Percentiles rank a stretch among this genome's conserved stretches.
Evolutionary conservation across 2,329 filamentous ascomycete genomes (phyloP).

Genomic region (Cucurbitaria berberidis): DNA sequence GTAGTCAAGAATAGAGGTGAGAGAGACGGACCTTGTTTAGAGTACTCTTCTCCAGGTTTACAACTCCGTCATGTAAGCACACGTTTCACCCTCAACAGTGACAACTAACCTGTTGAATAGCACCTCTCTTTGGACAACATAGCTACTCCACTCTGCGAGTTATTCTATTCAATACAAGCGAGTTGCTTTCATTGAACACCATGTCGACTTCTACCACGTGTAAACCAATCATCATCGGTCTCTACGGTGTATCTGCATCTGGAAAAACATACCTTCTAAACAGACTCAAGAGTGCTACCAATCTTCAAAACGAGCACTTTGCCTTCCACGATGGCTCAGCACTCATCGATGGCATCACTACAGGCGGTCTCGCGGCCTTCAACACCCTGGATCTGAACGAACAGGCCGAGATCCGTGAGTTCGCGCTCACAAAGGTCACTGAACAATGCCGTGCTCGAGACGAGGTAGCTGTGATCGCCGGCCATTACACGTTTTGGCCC

Average conservation of each 20-base stretch:
- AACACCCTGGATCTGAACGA: conserved; percentile 42
- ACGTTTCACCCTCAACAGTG: too few relatives aligned
- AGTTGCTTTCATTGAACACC: too few relatives aligned
- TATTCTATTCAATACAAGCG: too few relatives aligned
- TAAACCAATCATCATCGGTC: conserved; percentile 55
- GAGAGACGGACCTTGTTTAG: too few relatives aligned
- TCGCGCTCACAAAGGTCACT: conserved; percentile 53
- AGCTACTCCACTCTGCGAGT: too few relatives aligned
- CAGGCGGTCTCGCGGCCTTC: conserved; percentile 54
- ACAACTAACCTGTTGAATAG: too few relatives aligned
- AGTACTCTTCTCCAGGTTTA: too few relatives aligned
- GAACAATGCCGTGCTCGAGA: conserved; percentile 48
- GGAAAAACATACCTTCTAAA: conserved; percentile 60
- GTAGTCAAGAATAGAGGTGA: too few relatives aligned
- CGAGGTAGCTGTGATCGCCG: conserved; percentile 52
- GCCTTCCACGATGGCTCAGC: conserved; percentile 61
- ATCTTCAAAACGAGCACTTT: conserved; percentile 43
- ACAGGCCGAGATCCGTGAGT: conserved; percentile 48
- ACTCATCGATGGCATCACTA: conserved; percentile 52
- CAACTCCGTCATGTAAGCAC: too few relatives aligned
- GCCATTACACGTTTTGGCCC: conserved; percentile 63
- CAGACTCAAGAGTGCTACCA: conserved; percentile 47
- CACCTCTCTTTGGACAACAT: too few relatives aligned
- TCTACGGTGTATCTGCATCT: conserved; percentile 62
- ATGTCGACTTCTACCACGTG: too few relatives aligned